Evolutionary conservation across 129 eudicot species (phyloP), one percentile per base, ranked within the genome.

Genomic region (Kitagawia praeruptora): DNA sequence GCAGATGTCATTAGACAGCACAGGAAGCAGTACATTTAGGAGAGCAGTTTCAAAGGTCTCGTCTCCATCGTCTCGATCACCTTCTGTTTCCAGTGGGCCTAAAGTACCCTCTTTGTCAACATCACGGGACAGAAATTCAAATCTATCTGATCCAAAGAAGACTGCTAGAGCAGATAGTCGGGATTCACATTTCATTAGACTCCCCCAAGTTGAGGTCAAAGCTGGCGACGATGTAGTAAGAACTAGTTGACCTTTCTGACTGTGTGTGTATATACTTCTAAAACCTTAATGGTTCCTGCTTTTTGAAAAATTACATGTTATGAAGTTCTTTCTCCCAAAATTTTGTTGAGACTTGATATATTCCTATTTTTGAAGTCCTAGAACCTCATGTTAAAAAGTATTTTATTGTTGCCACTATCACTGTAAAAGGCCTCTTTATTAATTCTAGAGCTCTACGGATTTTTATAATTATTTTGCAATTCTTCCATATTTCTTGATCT

Each of bases 151-250:
- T 66, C 89, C 87, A 56, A 86, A 80, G 77, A 96, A 88, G 85
- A 82, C 83, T 34, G 81, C 85, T 27, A 86, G 93, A 84, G 89
- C 90, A 69, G 91, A 92, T 53, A 74, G 84, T 34, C 90, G 90
- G 86, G 92, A 92, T 80, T 89, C 99, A 76, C 94, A 94, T 54
- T 85, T 92, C 78, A 90, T 96, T 75, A 89, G 88, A 87, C 96
- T 96, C 82, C 99, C 99, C 25, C 91, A 96, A 83, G 97, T 96
- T 78, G 99, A 95, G 85, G 81, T 86, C 83, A 92, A 88, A 89
- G 99, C 89, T 83, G 81, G 98, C 37, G 99, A 96, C 85, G 98
- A 96, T 88, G 90, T 90, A 91, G 99, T 96, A 92, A 83, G 87
- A 49, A 48, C 64, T 75, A 47, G 40, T 47, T 34, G 54, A n/a